phyloP scores from a whole-genome alignment of 1,284 basidiomycete species.

The Leccinum griseonigrum region DNA sequence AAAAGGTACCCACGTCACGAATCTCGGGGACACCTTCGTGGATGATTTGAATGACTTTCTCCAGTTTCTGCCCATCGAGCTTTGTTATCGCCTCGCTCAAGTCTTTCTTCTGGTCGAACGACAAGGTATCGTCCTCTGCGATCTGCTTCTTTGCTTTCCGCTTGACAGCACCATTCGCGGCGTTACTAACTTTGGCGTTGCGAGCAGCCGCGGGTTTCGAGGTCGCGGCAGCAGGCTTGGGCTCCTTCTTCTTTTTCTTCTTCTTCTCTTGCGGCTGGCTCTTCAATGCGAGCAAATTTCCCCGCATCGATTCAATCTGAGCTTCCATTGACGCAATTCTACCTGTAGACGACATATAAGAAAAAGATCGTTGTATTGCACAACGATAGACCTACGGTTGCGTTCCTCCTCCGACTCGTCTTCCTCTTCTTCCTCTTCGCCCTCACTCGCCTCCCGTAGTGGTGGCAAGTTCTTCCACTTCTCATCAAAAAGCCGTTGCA shows the following conservation, averaged over 20 bases:
- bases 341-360: constrained; percentile 40
- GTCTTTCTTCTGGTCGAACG: constrained; percentile 95
- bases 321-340: constrained; percentile 70
- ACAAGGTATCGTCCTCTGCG: constrained; percentile 69
- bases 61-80: constrained; percentile 75
- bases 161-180: constrained; percentile 40
- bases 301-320: constrained; percentile 71
- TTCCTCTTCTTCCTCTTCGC: constrained; percentile 51
- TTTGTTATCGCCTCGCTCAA: constrained; percentile 87
- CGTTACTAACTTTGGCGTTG: constrained; percentile 38
- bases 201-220: constrained; percentile 54
- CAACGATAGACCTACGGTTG: constrained; percentile 45
- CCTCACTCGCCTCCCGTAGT: constrained; percentile 50
- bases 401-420: constrained; percentile 52
- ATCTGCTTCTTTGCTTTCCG: constrained; percentile 56
- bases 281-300: constrained; percentile 61
- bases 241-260: constrained; percentile 63
- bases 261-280: constrained; percentile 52
- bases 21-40: constrained; percentile 88
- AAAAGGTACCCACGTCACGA: constrained; percentile 67
- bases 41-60: constrained; percentile 89
- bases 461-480: constrained; percentile 85
- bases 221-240: constrained; percentile 56
- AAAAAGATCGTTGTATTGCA: background rate
- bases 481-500: constrained; percentile 86